phyloP scores from a whole-genome alignment of 1,284 basidiomycete genomes.

The Boletus sp. region DNA sequence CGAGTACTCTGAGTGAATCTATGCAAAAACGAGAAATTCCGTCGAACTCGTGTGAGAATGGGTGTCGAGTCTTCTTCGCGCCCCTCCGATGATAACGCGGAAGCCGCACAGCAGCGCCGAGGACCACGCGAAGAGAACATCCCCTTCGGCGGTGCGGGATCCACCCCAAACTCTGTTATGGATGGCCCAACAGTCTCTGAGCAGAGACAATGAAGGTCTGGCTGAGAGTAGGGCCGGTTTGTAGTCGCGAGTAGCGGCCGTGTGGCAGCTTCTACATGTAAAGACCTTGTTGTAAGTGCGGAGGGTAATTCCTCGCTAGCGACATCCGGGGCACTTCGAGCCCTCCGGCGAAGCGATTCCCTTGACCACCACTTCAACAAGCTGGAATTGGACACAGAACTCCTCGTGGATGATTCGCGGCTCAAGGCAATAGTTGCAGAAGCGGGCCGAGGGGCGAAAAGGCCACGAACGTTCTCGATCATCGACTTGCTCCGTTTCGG shows the following conservation, averaged over 20 bases:
- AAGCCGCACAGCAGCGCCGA: constrained; percentile 24
- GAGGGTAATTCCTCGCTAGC: constrained; percentile 29
- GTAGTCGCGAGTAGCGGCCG: constrained; percentile 14
- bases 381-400: constrained; percentile 32
- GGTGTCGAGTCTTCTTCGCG: constrained; percentile 17
- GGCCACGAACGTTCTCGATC: constrained; percentile 45
- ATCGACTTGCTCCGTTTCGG: constrained; percentile 48
- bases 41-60: constrained; percentile 24
- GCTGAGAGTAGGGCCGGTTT: constrained; percentile 31
- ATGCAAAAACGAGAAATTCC: constrained; percentile 34
- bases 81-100: constrained; percentile 12
- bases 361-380: constrained; percentile 46
- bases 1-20: constrained; percentile 21
- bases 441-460: constrained; percentile 37
- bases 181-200: constrained; percentile 16
- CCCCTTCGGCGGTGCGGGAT: constrained; percentile 9
- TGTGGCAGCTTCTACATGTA: constrained; percentile 15
- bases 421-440: constrained; percentile 33
- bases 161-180: constrained; percentile 22
- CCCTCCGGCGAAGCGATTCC: constrained; percentile 45
- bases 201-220: constrained; percentile 28
- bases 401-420: constrained; percentile 27
- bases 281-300: constrained; percentile 26
- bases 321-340: constrained; percentile 47
- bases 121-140: constrained; percentile 13